Evolutionary conservation across 2,329 filamentous ascomycete genomes (phyloP), one percentile per base, ranked within the genome.

Genomic region (Talaromyces sp.): DNA sequence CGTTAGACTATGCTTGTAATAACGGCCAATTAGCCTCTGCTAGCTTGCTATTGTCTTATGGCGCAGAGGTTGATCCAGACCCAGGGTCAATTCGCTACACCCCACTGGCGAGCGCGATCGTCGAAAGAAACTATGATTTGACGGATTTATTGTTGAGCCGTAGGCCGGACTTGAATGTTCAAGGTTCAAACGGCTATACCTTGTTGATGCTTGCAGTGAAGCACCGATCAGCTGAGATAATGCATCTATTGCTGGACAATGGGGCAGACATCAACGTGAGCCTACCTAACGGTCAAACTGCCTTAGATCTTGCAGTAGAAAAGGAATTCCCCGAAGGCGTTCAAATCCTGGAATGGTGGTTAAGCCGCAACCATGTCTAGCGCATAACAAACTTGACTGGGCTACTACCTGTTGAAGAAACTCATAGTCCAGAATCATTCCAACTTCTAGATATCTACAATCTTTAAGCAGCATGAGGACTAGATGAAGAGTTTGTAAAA

Each of bases 251-350:
- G 3, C 7, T 63, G 3, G 9, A 49, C 1, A 10, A 49, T 7
- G 56, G 53, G 0, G 64, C 61, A 1, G 43, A 64, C 20, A 36
- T 65, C 4, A 59, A 69, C 48, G 49, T 40, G 2, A 42, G 32
- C 6, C 54, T 56, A 11, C 33, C 37, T 5, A 13, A 13, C 33
- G 51, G 55, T 9, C 10, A 41, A 14, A 51, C 29, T 20, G 54
- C 51, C 8, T 17, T 55, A 6, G 42, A 51, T 17, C 40, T 19
- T 16, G 54, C 56, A 4, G 29, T 46, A 8, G 29, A 49, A 11
- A 36, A 19, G 3, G 5, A 20, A 3, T 20, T 19, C 16, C 2
- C 29, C 10, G 19, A 43, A 13, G 20, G 14, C 7, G 17, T 36
- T 4, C 44, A 19, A 16, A 22, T 44, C 3, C 16, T 44, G 27